phyloP scores from a whole-genome alignment of 1,284 basidiomycete species.

The Cryptococcus sp. region DNA sequence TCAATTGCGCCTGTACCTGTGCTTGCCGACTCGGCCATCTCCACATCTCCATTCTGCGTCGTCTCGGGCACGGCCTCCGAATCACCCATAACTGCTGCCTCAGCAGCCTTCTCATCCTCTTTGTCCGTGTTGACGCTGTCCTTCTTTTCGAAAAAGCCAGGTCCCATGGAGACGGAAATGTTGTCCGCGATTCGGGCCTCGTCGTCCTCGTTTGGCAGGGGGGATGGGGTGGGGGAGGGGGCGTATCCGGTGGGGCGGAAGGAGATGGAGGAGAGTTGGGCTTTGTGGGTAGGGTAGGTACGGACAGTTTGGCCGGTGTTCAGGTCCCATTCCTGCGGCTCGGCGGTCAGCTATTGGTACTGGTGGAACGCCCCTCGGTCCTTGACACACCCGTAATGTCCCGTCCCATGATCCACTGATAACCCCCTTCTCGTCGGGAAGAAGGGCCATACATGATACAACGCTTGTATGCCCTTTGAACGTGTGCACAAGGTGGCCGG shows the following conservation, averaged over 20 bases:
- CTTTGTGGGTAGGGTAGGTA: conserved; percentile 74
- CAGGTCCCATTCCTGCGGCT: conserved; percentile 87
- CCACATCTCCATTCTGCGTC: conserved; percentile 16
- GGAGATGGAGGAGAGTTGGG: conserved; percentile 79
- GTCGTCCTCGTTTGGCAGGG: conserved; percentile 56
- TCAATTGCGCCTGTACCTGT: conserved; percentile 26
- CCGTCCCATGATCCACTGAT: conserved; percentile 96
- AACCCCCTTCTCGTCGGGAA: conserved; percentile 75
- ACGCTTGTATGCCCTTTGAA: conserved; percentile 70
- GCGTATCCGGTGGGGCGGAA: conserved; percentile 61
- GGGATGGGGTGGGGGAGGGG: conserved; percentile 23
- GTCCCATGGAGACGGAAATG: conserved; percentile 32
- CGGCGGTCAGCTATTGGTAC: not conserved
- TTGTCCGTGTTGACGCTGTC: not conserved
- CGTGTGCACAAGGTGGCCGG: conserved; percentile 72
- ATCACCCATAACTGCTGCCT: not conserved
- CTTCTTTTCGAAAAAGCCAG: conserved; percentile 32
- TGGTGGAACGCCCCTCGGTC: not conserved
- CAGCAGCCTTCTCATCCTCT: conserved; percentile 5
- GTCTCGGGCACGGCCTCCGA: not conserved
- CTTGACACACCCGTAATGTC: conserved; percentile 68
- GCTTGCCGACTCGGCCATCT: conserved; percentile 20
- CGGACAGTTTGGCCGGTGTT: conserved; percentile 81
- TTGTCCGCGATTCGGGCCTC: conserved; percentile 53
- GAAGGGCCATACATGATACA: conserved; percentile 78